Percentiles rank a stretch among this genome's conserved stretches.
These are phyloP conservation scores for Cystobasidium tubakii DNA, from an alignment of 768 basidiomycete species.

Conservation along the genomic window DNA sequence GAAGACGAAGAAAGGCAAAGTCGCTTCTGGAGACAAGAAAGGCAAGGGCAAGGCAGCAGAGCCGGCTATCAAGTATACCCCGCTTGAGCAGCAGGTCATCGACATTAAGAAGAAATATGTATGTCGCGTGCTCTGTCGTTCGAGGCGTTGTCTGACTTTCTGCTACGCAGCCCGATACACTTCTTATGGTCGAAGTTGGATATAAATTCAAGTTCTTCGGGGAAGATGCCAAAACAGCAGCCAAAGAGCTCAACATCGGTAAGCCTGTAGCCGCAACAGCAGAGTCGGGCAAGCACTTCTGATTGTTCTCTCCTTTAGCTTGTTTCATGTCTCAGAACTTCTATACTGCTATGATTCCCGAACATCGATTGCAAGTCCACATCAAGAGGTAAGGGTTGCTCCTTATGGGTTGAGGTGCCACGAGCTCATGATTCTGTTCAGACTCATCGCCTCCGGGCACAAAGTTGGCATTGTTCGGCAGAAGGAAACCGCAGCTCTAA, in stretches of 20 bases:
- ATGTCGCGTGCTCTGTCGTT: not conserved
- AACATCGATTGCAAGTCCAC: slow-evolving; percentile 54
- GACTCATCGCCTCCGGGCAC: slow-evolving; percentile 69
- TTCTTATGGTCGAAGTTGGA: slow-evolving; percentile 37
- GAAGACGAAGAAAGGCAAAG: not conserved
- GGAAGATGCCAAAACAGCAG: slow-evolving; percentile 75
- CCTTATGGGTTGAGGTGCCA: not conserved
- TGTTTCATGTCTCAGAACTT: slow-evolving; percentile 69
- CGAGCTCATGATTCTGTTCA: slow-evolving; percentile 43
- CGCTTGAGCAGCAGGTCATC: slow-evolving; percentile 36
- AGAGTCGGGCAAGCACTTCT: too few species aligned
- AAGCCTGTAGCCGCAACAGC: not conserved
- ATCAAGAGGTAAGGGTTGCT: slow-evolving; percentile 31
- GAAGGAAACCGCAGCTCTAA: slow-evolving; percentile 79
- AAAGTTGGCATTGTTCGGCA: slow-evolving; percentile 79
- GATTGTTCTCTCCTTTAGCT: slow-evolving; percentile 54
- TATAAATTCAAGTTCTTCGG: slow-evolving; percentile 60
- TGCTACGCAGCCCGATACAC: slow-evolving; percentile 15
- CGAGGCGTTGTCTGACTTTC: not conserved
- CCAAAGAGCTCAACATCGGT: slow-evolving; percentile 52
- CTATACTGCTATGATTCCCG: slow-evolving; percentile 67
- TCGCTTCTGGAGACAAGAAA: not conserved
- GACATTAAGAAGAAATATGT: slow-evolving; percentile 34
- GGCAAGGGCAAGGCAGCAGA: slow-evolving; percentile 25
- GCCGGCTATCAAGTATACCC: slow-evolving; percentile 37